Evolutionary conservation across 208 protist species (phyloP), one percentile per base, ranked within the genome.

Genomic region (Leptomonas pyrrhocoris): DNA sequence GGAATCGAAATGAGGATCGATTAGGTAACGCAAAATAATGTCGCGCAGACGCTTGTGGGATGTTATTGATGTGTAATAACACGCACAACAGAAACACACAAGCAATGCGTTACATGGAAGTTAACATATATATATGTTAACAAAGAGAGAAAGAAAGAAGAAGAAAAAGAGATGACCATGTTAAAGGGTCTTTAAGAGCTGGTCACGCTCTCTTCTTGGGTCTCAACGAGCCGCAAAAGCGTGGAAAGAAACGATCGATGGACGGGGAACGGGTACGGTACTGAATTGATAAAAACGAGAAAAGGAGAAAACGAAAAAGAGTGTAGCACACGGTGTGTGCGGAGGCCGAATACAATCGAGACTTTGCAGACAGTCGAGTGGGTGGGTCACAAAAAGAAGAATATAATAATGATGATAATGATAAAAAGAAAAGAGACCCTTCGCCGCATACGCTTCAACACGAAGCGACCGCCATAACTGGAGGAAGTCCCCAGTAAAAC

Each of bases 251-350:
- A n/a, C 3, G 43, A n/a, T 48, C 43, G 16, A 48, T 19, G 43
- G 43, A n/a, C 11, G 18, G 11, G 43, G 43, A 48, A 12, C 18
- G 21, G 48, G 48, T 53, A 28, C 48, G 15, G 8, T 56, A n/a
- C 31, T 8, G 11, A 38, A 38, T 31, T 56, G 1, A 13, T 12
- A 56, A 56, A 11, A 34, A 38, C 28, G 25, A 56, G 36, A 53
- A 53, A 56, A 56, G 30, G 30, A 56, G 18, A n/a, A 56, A 18
- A 56, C 34, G 36, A 53, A 53, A 56, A 56, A 56, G 36, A 56
- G 18, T n/a, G 30, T 5, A 34, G 19, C 9, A 38, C 7, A 56
- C 11, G 5, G 43, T 48, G 43, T 12, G 5, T 48, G 28, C 16
- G 21, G 21, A 19, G 34, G 18, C 18, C 5, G 18, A 7, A 19